Evolutionary conservation across 208 protist species (phyloP), one percentile per base, ranked within the genome.

Genomic region (Trypanosoma scelopori): DNA sequence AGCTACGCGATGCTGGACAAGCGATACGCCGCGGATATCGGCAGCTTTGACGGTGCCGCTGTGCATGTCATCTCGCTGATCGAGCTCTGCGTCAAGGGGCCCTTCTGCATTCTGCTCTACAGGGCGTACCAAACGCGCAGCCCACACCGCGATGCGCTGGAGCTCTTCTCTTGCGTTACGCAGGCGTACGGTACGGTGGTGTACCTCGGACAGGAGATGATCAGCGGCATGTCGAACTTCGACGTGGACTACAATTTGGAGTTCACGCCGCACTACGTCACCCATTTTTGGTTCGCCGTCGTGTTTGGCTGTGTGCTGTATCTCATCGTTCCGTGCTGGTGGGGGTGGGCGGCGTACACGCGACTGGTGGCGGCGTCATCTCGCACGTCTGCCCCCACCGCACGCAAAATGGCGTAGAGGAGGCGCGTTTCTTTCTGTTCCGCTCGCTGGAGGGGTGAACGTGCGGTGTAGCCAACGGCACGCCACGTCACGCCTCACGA

Each of bases 1-100:
- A 86, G 84, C 70, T 93, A 90, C 60, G 78, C 75, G 3, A 84
- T 84, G 66, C 58, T 93, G 12, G 87, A 93, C 58, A 66, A 64
- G 23, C 77, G 87, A 22, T 93, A 88, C 61, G 83, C 65, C 18
- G 74, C 69, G 16, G 49, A 50, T 9, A 63, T 85, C 9, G 81
- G 81, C 48, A 59, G 3, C 27, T 78, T 82, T 67, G 69, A 78
- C 32, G 80, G 80, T 13, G 67, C 81, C 0, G 73, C 79, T 11
- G 76, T 88, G 49, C 85, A 91, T 56, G 70, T 91, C 3, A 69
- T 93, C 45, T 87, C 82, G 18, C 61, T 90, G 12, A 66, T 89
- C 56, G 87, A 90, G 63, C 39, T 89, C 6, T 52, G 69, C 0
- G 71, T 90, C 20, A 87, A 81, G 58, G 87, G 74, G 4, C 87